Evolutionary conservation across 306 rosid species (phyloP).

Genomic region (Cotoneaster glaucophyllus): DNA sequence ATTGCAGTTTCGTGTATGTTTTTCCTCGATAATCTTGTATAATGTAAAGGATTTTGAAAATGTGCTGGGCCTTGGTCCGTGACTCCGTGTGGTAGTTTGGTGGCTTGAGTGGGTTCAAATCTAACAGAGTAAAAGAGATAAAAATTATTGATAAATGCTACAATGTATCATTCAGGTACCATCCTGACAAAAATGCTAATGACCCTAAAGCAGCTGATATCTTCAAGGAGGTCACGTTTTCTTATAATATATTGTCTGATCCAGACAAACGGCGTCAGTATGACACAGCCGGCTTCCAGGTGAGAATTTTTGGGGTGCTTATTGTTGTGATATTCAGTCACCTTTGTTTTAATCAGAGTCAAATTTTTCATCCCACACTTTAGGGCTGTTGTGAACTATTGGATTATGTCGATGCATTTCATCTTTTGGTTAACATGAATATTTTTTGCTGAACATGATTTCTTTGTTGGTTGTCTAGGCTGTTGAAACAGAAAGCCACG

Average conservation of each 20-base stretch:
- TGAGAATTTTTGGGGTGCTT: constrained; percentile 26
- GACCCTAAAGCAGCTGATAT: constrained; percentile 96
- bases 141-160: constrained; percentile 6
- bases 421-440: neutral
- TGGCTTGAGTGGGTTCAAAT: neutral
- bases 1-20: neutral
- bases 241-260: constrained; percentile 77
- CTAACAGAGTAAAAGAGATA: neutral
- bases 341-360: constrained; percentile 5
- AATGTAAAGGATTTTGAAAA: constrained; percentile 5
- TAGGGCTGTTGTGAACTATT: neutral
- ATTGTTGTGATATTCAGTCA: constrained; percentile 8
- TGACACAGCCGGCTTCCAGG: constrained; percentile 97
- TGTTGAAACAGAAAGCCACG: constrained; percentile 87
- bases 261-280: constrained; percentile 87
- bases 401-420: neutral
- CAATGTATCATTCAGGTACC: constrained; percentile 57
- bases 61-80: neutral
- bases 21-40: constrained; percentile 17
- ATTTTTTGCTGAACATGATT: constrained; percentile 8
- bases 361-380: constrained; percentile 3
- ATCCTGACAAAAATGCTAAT: constrained; percentile 97
- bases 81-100: neutral
- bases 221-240: constrained; percentile 94
- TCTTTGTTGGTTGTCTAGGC: constrained; percentile 48